Evolutionary conservation across 768 basidiomycete species (phyloP).

Genomic region (Chalciporus sphaerocephalus): DNA sequence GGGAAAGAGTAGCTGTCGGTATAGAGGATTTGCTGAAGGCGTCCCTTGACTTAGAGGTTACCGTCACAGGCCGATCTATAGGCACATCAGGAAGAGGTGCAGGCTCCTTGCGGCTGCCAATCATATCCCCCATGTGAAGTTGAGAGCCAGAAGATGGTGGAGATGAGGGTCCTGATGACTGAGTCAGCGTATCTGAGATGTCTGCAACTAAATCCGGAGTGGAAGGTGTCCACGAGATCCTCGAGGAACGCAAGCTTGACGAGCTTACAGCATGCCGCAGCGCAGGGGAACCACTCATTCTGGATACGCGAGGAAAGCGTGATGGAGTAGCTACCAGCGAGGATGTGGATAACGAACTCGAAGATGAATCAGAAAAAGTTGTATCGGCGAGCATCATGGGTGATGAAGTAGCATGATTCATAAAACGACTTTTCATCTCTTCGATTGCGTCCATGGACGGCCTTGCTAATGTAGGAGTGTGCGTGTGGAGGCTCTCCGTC

Average conservation of each 20-base stretch:
- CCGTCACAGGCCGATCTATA: conserved; percentile 17
- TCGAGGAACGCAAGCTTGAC: conserved; percentile 26
- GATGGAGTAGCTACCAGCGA: conserved; percentile 15
- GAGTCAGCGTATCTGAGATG: conserved; percentile 53
- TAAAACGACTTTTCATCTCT: conserved; percentile 59
- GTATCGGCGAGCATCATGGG: conserved; percentile 18
- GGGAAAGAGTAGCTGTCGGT: conserved; percentile 30
- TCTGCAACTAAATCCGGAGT: conserved; percentile 62
- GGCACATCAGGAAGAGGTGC: conserved; percentile 4
- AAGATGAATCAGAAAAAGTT: conserved; percentile 8
- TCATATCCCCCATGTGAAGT: conserved; percentile 10
- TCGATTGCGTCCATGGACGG: conserved; percentile 51
- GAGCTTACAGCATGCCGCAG: conserved; percentile 26
- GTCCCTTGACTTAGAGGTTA: conserved; percentile 28
- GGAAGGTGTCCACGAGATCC: conserved; percentile 37
- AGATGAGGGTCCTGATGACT: conserved; percentile 52
- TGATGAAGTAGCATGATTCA: conserved; percentile 32
- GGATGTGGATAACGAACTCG: conserved; percentile 9
- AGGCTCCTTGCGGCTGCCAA: conserved; percentile 6
- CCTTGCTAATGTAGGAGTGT: conserved; percentile 6
- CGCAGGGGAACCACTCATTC: conserved; percentile 23
- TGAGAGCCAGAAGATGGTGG: conserved; percentile 40
- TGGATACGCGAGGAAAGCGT: conserved; percentile 30
- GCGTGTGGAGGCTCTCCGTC: conserved; percentile 13
- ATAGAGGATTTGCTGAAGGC: conserved; percentile 24